These are phyloP conservation scores for Austroboletus novae-zelandiae DNA, from an alignment of 1,284 basidiomycete species.

Conservation along the genomic window DNA sequence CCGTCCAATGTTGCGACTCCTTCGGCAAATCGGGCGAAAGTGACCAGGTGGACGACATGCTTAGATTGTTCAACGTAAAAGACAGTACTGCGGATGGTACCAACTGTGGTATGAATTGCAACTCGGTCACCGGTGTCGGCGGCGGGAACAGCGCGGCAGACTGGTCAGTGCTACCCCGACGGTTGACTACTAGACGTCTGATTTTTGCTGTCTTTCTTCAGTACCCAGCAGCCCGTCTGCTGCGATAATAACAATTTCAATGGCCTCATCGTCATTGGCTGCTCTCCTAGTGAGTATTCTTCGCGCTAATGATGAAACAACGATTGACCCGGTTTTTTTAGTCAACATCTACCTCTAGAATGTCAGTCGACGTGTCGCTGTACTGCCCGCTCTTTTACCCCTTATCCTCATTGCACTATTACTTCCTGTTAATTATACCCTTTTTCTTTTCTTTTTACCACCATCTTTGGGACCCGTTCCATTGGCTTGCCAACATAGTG, in stretches of 20 bases:
- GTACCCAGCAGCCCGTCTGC: constrained; percentile 42
- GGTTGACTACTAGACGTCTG: not conserved
- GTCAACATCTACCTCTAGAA: constrained; percentile 35
- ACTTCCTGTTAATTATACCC: constrained; percentile 16
- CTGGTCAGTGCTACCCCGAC: constrained; percentile 33
- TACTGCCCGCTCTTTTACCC: constrained; percentile 21
- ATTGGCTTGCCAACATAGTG: not conserved
- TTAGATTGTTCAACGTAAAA: not conserved
- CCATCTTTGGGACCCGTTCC: not conserved
- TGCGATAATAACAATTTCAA: constrained; percentile 40
- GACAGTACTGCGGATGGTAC: not conserved
- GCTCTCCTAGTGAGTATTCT: constrained; percentile 40
- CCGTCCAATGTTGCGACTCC: constrained; percentile 42
- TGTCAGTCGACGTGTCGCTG: not conserved
- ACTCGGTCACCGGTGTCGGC: constrained; percentile 31
- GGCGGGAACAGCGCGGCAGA: constrained; percentile 19
- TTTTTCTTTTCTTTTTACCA: not conserved
- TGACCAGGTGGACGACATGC: not conserved
- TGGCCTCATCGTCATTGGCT: constrained; percentile 44
- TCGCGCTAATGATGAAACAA: rapidly evolving
- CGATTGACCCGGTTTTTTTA: constrained; percentile 16
- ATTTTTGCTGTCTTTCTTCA: constrained; percentile 16
- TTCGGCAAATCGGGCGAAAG: constrained; percentile 10
- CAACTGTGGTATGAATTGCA: constrained; percentile 38
- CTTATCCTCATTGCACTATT: not conserved